phyloP scores from a whole-genome alignment of 441 rosid species.

The Populus hybrid region DNA sequence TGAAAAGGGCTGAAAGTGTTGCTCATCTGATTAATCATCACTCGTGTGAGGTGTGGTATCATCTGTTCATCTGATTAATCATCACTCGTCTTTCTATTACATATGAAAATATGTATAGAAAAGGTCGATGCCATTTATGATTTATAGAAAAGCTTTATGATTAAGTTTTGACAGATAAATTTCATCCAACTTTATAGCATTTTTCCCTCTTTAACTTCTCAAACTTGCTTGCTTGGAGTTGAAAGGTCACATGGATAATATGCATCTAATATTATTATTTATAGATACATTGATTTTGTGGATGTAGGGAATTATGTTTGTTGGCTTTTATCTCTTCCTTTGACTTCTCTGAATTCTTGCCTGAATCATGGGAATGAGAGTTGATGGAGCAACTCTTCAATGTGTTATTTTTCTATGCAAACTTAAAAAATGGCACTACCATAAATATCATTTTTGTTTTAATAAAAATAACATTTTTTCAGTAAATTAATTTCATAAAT shows the following conservation, averaged over 20 bases:
- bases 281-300: neutral
- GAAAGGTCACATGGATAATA: constrained; percentile 5
- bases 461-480: too few species aligned
- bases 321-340: too few species aligned
- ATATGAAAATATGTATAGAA: neutral
- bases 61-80: constrained; percentile 6
- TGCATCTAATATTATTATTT: constrained; percentile 5
- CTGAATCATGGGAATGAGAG: too few species aligned
- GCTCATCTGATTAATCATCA: constrained; percentile 71
- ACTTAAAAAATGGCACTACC: too few species aligned
- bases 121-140: neutral
- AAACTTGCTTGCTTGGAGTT: constrained; percentile 2
- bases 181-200: neutral
- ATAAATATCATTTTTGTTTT: too few species aligned
- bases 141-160: too few species aligned
- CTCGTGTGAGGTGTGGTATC: constrained; percentile 76
- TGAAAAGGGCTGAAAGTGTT: constrained; percentile 67
- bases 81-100: neutral
- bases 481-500: too few species aligned
- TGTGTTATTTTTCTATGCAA: too few species aligned
- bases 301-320: too few species aligned
- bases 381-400: too few species aligned
- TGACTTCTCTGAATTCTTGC: too few species aligned
- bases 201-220: neutral
- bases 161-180: neutral